Evolutionary conservation across 2,329 filamentous ascomycete genomes (phyloP).

Genomic region (Colletotrichum sp.): DNA sequence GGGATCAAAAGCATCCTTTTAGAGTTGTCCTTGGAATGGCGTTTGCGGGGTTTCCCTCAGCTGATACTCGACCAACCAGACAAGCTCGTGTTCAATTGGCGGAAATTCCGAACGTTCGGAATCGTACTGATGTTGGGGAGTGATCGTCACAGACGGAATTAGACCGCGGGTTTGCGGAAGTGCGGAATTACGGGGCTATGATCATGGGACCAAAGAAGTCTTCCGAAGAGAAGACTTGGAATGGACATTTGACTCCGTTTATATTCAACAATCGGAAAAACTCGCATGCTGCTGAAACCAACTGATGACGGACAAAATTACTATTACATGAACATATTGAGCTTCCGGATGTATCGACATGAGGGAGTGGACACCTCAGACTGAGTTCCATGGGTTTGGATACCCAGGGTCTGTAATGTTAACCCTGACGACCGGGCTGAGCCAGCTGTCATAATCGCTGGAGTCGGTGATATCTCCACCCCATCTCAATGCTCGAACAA

Average conservation of each 20-base stretch:
- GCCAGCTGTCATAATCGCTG: constrained; percentile 11
- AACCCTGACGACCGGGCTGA: constrained; percentile 2
- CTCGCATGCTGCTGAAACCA: background rate
- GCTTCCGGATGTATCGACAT: background rate
- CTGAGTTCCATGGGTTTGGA: background rate
- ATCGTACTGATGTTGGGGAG: background rate
- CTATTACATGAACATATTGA: background rate
- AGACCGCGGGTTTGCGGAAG: background rate
- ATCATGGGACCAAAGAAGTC: background rate
- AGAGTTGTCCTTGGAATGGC: background rate
- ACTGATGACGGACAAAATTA: background rate
- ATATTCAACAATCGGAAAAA: background rate
- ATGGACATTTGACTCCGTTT: background rate
- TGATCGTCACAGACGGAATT: background rate
- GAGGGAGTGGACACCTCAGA: background rate
- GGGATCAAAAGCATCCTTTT: background rate
- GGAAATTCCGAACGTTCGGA: background rate
- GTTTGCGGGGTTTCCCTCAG: background rate
- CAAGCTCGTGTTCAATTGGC: background rate
- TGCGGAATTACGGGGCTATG: background rate
- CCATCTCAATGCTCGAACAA: constrained; percentile 1
- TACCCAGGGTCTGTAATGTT: constrained; percentile 5
- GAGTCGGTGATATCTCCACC: background rate
- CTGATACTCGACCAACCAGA: background rate
- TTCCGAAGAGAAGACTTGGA: background rate